Base-by-base conservation (phyloP, 2,329 filamentous ascomycete species). In the Paecilomyces formosus region DNA sequence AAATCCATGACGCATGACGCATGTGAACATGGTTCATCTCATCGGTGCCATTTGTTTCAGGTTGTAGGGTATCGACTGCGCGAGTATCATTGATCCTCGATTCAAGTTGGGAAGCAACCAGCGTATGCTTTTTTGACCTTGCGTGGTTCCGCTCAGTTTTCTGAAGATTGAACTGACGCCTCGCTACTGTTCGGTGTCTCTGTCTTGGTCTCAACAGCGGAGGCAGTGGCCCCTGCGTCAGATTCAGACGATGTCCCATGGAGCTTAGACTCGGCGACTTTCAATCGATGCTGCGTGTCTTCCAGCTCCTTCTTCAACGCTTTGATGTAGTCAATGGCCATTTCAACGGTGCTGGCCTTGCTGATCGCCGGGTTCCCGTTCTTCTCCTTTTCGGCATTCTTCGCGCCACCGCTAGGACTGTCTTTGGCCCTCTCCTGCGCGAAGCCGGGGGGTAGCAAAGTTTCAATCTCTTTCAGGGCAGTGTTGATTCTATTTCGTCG, bases 331-430 rank as follows among this genome's bases (percentile, higher is more conserved):
- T 92, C 88, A 67, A 97, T 97, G 1, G 94, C 94, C 76, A 90
- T 87, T 75, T 99, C 94, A n/a, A 99, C 94, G 0, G 95, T 97
- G 65, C 90, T 96, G 1, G 94, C 94, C 73, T 97, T 99, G 76
- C 92, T 97, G 68, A 88, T 92, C 31, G 88, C 85, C 56, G 85
- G 82, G 11, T 76, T 78, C 8, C 68, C 66, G 59, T 69, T 68
- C 59, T 74, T 77, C 53, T 73, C 66, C 61, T 77, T 74, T 58
- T 72, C 74, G 28, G 62, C 69, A 26, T 70, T 74, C 75, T 70
- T 82, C 80, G 28, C 15, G 15, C 39, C n/a, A 9, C n/a, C 39
- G n/a, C 39, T 21, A 21, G 39, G 39, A 15, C 39, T 45, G 18
- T 62, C 76, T 77, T 52, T 77, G 76, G 28, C 68, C 73, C 13